These are phyloP conservation scores for Penicillium vulpinum DNA, from an alignment of 2,329 filamentous ascomycete genomes.

Conservation along the genomic window DNA sequence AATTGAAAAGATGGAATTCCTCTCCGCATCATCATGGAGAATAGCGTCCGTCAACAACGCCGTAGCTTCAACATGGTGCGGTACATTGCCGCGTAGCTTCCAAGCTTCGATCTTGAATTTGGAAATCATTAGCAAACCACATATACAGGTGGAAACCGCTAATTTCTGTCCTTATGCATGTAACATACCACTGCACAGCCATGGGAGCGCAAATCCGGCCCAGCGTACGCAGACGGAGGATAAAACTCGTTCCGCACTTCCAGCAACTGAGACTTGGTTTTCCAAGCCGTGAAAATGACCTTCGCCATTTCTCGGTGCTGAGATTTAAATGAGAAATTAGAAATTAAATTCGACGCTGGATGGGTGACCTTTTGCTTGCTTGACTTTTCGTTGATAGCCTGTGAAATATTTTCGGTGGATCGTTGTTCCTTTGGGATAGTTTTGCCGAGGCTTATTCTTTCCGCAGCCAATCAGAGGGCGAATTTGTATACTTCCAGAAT, in stretches of 20 bases:
- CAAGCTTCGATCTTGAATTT: constrained; percentile 43
- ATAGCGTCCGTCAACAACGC: constrained; percentile 49
- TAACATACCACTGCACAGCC: constrained; percentile 43
- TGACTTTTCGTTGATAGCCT: constrained; percentile 6
- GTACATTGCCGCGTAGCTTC: constrained; percentile 48
- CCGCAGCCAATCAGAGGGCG: constrained; percentile 10
- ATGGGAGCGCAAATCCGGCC: constrained; percentile 39
- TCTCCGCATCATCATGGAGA: constrained; percentile 43
- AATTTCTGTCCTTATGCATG: not conserved
- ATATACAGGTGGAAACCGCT: not conserved
- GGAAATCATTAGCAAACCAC: not conserved
- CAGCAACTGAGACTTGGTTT: constrained; percentile 38
- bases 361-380: not conserved
- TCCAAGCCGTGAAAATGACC: constrained; percentile 46
- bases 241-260: constrained; percentile 43
- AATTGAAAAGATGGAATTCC: constrained; percentile 47
- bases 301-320: constrained; percentile 37
- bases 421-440: constrained; percentile 21
- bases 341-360: not conserved
- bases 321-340: not conserved
- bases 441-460: constrained; percentile 12
- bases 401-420: constrained; percentile 22
- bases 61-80: constrained; percentile 49
- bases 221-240: constrained; percentile 32
- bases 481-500: not conserved